Evolutionary conservation across 192 early-diverging fungal genomes (phyloP).

Genomic region (Backusella tuberculispora): DNA sequence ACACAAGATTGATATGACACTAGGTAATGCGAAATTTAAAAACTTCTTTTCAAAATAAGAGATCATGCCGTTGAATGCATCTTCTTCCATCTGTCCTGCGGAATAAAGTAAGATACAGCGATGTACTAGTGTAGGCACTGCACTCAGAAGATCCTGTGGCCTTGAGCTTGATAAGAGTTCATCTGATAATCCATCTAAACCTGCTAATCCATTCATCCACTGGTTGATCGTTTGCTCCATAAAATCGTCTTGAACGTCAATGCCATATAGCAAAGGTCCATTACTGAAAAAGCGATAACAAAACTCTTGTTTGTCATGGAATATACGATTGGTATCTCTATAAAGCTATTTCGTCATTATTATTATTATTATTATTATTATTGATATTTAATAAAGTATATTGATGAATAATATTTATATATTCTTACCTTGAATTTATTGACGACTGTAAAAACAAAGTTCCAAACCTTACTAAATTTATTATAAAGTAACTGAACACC

Average conservation of each 20-base stretch:
- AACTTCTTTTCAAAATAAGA: slow-evolving; percentile 38
- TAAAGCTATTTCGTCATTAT: slow-evolving; percentile 15
- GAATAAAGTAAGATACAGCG: slow-evolving; percentile 30
- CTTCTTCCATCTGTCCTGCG: slow-evolving; percentile 24
- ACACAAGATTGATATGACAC: slow-evolving; percentile 29
- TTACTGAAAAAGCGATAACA: slow-evolving; percentile 36
- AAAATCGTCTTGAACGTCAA: slow-evolving; percentile 10
- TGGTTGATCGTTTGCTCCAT: slow-evolving; percentile 30
- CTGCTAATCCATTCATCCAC: slow-evolving; percentile 36
- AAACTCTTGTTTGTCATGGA: slow-evolving; percentile 25
- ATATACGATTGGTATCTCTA: slow-evolving; percentile 23
- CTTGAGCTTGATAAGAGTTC: slow-evolving; percentile 30
- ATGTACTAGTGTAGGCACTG: slow-evolving; percentile 36
- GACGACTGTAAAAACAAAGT: slow-evolving; percentile 24
- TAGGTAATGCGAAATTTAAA: slow-evolving; percentile 35
- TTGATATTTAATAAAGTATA: not conserved
- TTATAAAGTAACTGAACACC: slow-evolving; percentile 31
- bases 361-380: not conserved
- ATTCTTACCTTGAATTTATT: slow-evolving; percentile 34
- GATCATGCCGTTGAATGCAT: slow-evolving; percentile 29
- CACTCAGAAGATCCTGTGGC: slow-evolving; percentile 29
- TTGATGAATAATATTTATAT: not conserved
- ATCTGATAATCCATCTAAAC: slow-evolving; percentile 39
- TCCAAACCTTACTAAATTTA: slow-evolving; percentile 41
- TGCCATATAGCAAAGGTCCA: slow-evolving; percentile 26